Evolutionary conservation across 192 early-diverging fungal genomes (phyloP), one percentile per base, ranked within the genome.

Genomic region (Chytriomyces sp.): DNA sequence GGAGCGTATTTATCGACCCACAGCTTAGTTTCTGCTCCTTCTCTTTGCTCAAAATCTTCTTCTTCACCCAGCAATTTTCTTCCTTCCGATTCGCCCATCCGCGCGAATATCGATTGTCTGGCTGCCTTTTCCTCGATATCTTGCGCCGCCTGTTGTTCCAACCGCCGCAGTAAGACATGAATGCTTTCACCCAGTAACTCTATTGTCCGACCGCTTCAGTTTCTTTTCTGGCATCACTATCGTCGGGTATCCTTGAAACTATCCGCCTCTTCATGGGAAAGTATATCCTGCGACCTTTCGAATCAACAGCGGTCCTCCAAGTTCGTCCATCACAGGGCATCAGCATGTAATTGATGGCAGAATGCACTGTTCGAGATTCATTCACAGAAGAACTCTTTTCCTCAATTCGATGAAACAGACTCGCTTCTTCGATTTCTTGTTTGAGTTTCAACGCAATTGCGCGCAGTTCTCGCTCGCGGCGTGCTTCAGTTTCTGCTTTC

Each of bases 1-100:
- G 97, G 95, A 35, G 88, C 83, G 82, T 97, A 97, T 72, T 95
- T 97, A 79, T 99, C 94, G 18, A 94, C 93, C 95, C 95, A 99
- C 23, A 96, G 53, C 59, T 72, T 24, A 1, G 73, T 64, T 28
- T 75, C 65, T 53, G 24, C 11, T 49, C 20, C 23, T 35, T 0
- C 28, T 35, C 28, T 2, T 35, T 67, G 9, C 75, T 75, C 64
- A 35, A 35, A 49, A 28, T 81, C 72, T 16, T 48, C 28, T 0
- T 48, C 65, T 11, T 50, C 69, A 24, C 60, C 49, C 59, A 63
- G 13, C 28, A 49, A 24, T n/a, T 44, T 62, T 26, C 67, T 24
- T 45, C 48, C 26, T 18, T 75, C 64, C 24, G 66, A 20, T 45
- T 70, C 68, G 20, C 35, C 67, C 46, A 75, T 50, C 7, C 61